A percentile compares a stretch with the other conserved stretches of the same genome.
These are phyloP conservation scores for Aureobasidium musti DNA, from an alignment of 2,329 filamentous ascomycete genomes.

Conservation along the genomic window DNA sequence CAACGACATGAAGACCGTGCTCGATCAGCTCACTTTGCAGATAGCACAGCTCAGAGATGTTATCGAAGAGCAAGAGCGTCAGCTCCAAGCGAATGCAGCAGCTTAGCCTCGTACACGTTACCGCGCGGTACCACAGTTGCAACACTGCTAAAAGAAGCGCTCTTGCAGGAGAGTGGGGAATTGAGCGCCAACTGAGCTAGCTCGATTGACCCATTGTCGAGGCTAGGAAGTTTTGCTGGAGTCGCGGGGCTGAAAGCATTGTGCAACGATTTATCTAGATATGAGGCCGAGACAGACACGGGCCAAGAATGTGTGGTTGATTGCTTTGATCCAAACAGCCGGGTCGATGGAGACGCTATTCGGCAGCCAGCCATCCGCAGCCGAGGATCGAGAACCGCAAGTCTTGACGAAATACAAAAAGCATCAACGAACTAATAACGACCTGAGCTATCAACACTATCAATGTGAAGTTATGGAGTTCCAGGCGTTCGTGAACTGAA, in stretches of 20 bases:
- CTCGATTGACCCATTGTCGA: background rate
- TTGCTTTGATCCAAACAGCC: constrained; percentile 3
- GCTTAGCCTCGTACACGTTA: background rate
- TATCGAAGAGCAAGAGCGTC: constrained; percentile 42
- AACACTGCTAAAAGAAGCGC: background rate
- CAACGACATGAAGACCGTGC: constrained; percentile 25
- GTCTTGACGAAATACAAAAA: constrained; percentile 19
- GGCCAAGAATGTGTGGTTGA: constrained; percentile 17
- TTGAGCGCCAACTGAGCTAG: background rate
- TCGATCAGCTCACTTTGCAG: constrained; percentile 40
- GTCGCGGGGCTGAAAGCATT: constrained; percentile 6
- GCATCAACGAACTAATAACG: background rate
- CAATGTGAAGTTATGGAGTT: constrained; percentile 4
- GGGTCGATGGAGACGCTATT: constrained; percentile 18
- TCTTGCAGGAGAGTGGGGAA: background rate
- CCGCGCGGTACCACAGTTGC: constrained; percentile 1
- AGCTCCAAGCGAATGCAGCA: background rate
- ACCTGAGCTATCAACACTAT: constrained; percentile 16
- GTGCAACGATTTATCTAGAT: background rate
- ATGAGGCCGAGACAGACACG: constrained; percentile 2
- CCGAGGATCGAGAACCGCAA: constrained; percentile 25
- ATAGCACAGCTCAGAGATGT: constrained; percentile 46
- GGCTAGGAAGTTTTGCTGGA: background rate
- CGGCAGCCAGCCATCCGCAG: constrained; percentile 26
- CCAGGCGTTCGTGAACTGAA: constrained; percentile 11